These are phyloP conservation scores for Trypanosoma vivax DNA, from an alignment of 208 protist genomes.

Conservation along the genomic window DNA sequence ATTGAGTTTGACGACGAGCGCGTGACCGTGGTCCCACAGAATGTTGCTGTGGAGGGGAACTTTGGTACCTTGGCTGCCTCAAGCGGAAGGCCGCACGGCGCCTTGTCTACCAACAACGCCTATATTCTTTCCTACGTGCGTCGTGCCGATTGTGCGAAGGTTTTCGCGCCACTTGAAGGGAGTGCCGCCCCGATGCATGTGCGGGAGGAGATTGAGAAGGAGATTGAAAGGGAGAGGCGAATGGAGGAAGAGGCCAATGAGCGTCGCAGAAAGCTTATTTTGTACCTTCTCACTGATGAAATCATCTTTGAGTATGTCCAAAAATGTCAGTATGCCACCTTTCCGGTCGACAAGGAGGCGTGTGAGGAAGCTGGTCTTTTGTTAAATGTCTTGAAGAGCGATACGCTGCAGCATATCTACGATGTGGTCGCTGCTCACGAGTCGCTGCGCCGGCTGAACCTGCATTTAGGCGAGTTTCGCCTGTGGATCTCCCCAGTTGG, in stretches of 20 bases:
- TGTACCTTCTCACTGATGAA: slow-evolving; percentile 52
- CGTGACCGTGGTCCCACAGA: slow-evolving; percentile 44
- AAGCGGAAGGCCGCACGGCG: slow-evolving; percentile 8
- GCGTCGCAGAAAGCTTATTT: slow-evolving; percentile 23
- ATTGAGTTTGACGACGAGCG: slow-evolving; percentile 83
- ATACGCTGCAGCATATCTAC: slow-evolving; percentile 38
- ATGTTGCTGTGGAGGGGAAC: slow-evolving; percentile 55
- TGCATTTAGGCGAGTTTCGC: slow-evolving; percentile 32
- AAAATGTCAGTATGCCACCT: slow-evolving; percentile 35
- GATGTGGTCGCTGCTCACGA: slow-evolving; percentile 35
- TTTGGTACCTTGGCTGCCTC: slow-evolving; percentile 31
- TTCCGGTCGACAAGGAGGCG: slow-evolving; percentile 25
- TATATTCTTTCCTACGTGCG: slow-evolving; percentile 84
- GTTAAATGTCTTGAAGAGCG: slow-evolving; percentile 47
- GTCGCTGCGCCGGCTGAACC: slow-evolving; percentile 17
- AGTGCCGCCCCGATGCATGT: slow-evolving; percentile 54
- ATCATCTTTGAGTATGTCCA: slow-evolving; percentile 28
- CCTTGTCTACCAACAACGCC: slow-evolving; percentile 32
- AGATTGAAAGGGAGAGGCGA: slow-evolving; percentile 46
- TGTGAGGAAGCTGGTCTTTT: slow-evolving; percentile 27
- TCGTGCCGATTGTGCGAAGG: slow-evolving; percentile 39
- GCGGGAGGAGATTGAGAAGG: slow-evolving; percentile 40
- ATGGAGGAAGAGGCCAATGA: slow-evolving; percentile 33
- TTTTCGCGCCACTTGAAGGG: slow-evolving; percentile 51
- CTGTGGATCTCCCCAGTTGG: slow-evolving; percentile 28